Evolutionary conservation across 139 green algal species (phyloP), one percentile per base, ranked within the genome.

Genomic region (Ettlia oleoabundans): DNA sequence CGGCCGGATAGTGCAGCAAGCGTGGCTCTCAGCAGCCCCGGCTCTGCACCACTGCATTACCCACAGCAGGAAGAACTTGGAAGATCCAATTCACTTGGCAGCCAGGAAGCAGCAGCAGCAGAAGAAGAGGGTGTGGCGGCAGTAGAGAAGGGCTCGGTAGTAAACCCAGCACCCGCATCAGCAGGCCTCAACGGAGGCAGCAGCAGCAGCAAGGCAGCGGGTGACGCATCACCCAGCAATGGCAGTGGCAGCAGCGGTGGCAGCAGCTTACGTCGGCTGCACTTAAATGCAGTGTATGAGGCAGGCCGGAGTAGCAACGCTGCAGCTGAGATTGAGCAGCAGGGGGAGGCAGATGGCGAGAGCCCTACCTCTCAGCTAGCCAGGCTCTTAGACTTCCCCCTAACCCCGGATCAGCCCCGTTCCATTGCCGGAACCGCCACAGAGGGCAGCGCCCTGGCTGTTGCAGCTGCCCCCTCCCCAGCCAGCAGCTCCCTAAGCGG

Each of bases 351-450:
- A 22, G 53, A 52, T 8, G 37, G 73, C 52, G 51, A 47, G 47
- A 80, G 73, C 37, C 73, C 73, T 8, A 24, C 53, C 0, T 33
- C 73, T 1, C 73, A 80, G 73, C 73, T 80, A 35, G 73, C 73
- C 13, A 32, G 73, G 26, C 52, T 80, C n/a, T 53, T 80, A 5
- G 73, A 40, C 52, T 80, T 64, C 26, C 73, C 73, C 0, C 73
- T 80, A 7, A 80, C 73, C 5, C 73, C 73, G 4, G 73, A 53
- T 5, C 32, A 43, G 6, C 38, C 68, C 4, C n/a, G n/a, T n/a
- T 42, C 41, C 6, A 15, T 15, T 58, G 47, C 47, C 63, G 63
- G 63, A 6, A 18, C 32, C 3, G 63, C 63, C 38, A 35, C 63
- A 43, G 63, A 69, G 51, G 72, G 47, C 47, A 24, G 47, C 15